A percentile compares a stretch with the other conserved stretches of the same genome.
These are phyloP conservation scores for Sarocladium strictum DNA, from an alignment of 2,329 filamentous ascomycete genomes.

Conservation along the genomic window DNA sequence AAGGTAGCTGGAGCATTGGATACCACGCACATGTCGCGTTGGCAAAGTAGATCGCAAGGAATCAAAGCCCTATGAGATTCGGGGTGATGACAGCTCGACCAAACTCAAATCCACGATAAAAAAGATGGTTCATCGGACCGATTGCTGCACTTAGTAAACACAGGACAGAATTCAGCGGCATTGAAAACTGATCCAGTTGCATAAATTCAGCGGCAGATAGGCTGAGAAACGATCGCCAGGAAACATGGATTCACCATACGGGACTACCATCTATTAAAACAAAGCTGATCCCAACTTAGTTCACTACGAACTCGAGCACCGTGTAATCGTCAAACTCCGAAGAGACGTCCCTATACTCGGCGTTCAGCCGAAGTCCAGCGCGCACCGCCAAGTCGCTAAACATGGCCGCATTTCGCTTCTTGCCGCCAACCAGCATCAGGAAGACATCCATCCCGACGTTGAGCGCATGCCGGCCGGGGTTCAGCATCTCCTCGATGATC, in stretches of 20 bases:
- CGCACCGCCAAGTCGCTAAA: background rate
- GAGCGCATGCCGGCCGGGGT: background rate
- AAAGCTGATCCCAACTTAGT: background rate
- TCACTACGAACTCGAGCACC: constrained; percentile 2
- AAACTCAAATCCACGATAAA: background rate
- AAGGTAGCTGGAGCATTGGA: too few relatives aligned
- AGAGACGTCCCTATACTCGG: background rate
- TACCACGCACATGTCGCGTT: too few relatives aligned
- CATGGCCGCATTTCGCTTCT: constrained; percentile 7
- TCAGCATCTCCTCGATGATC: constrained; percentile 3
- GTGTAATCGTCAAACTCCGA: background rate
- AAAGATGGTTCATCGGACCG: background rate
- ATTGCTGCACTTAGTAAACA: background rate
- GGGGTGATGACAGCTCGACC: background rate
- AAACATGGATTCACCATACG: background rate
- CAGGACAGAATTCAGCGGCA: background rate
- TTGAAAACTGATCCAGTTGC: background rate
- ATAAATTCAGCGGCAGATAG: background rate
- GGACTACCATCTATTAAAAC: background rate
- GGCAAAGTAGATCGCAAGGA: too few relatives aligned
- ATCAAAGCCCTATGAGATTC: background rate
- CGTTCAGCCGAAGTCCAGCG: constrained; percentile 1
- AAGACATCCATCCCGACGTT: constrained; percentile 1
- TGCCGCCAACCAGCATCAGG: constrained; percentile 7
- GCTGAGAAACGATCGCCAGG: background rate